Conservation (phyloP, 192 early-diverging fungal genomes). For the Phycomyces nitens region DNA sequence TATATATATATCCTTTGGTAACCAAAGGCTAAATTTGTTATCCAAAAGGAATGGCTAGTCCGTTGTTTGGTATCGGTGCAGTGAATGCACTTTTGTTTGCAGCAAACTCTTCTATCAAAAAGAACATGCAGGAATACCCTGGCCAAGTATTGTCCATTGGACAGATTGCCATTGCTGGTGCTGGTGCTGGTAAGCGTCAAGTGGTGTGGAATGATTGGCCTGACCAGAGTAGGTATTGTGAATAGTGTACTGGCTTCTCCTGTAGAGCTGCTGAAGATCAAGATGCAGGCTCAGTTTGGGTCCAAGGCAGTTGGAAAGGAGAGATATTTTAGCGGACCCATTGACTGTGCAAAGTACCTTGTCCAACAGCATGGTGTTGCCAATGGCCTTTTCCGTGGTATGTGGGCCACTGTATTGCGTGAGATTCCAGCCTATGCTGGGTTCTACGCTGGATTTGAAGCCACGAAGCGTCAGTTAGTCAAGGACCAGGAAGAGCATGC, state of each 20-base stretch:
- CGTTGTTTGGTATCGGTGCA: slow-evolving; percentile 74
- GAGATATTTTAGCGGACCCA: slow-evolving; percentile 49
- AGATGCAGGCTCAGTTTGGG: slow-evolving; percentile 87
- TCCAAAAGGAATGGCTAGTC: slow-evolving; percentile 69
- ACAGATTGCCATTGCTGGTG: slow-evolving; percentile 82
- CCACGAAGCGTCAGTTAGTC: slow-evolving; percentile 65
- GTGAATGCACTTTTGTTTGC: slow-evolving; percentile 87
- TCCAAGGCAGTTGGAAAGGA: slow-evolving; percentile 22
- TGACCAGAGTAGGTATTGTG: slow-evolving; percentile 48
- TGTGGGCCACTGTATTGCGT: slow-evolving; percentile 73
- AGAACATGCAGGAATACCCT: slow-evolving; percentile 46
- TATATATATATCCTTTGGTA: too few relatives aligned
- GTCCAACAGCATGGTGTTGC: slow-evolving; percentile 59
- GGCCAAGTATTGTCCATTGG: slow-evolving; percentile 51
- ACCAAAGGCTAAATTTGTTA: background rate
- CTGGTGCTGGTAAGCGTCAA: slow-evolving; percentile 79
- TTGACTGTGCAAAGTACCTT: slow-evolving; percentile 65
- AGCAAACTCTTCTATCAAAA: slow-evolving; percentile 66
- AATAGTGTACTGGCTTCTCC: slow-evolving; percentile 86
- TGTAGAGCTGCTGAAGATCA: slow-evolving; percentile 92
- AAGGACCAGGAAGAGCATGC: slow-evolving; percentile 37
- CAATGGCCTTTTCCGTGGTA: slow-evolving; percentile 78
- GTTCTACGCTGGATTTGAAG: slow-evolving; percentile 85
- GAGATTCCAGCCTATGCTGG: slow-evolving; percentile 84
- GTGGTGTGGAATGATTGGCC: too few relatives aligned